Conservation (phyloP, 179 eudicot species). For the Silene noctiflora region DNA sequence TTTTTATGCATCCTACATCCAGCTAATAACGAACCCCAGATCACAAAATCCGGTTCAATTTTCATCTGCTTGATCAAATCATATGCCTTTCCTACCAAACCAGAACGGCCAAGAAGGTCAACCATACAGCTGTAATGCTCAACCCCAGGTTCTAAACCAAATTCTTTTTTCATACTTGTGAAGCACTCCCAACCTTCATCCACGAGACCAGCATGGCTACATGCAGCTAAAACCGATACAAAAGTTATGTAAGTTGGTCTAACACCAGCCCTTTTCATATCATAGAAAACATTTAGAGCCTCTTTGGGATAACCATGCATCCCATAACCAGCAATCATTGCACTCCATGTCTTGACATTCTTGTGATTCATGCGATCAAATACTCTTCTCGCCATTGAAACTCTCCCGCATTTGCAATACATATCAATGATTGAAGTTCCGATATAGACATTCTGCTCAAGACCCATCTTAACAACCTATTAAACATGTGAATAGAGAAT, state of each 20-base stretch:
- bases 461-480: conserved; percentile 53
- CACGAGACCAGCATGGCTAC: conserved; percentile 75
- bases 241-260: conserved; percentile 60
- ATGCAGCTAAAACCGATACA: conserved; percentile 66
- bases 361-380: conserved; percentile 57
- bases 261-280: conserved; percentile 47
- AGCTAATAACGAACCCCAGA: conserved; percentile 74
- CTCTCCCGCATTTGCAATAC: conserved; percentile 77
- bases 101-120: conserved; percentile 69
- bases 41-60: conserved; percentile 56
- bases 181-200: conserved; percentile 68
- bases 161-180: conserved; percentile 45
- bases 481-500: background rate
- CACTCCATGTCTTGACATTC: conserved; percentile 68
- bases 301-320: conserved; percentile 63
- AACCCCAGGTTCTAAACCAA: conserved; percentile 46
- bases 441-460: conserved; percentile 54
- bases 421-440: conserved; percentile 69
- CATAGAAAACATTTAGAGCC: conserved; percentile 55
- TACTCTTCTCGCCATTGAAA: conserved; percentile 47
- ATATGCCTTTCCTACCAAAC: conserved; percentile 47
- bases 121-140: conserved; percentile 80
- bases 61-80: conserved; percentile 57
- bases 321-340: conserved; percentile 62
- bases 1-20: conserved; percentile 68